These are phyloP conservation scores for Rhizopus microsporus DNA, from an alignment of 371 early-diverging fungal species.

Conservation along the genomic window DNA sequence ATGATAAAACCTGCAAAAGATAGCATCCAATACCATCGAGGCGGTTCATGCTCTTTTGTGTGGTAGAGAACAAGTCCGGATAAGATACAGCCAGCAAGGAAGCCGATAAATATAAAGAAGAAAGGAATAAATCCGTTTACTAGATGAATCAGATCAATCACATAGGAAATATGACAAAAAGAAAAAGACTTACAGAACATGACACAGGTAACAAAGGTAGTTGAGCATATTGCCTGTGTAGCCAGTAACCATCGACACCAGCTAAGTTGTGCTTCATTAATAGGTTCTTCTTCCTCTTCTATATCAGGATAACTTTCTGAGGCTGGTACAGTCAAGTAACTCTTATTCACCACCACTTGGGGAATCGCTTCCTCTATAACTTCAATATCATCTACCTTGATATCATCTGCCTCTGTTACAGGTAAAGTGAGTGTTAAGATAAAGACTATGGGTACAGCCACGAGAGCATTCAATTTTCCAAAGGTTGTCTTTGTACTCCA, in stretches of 20 bases:
- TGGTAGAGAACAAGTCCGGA: conserved; percentile 15
- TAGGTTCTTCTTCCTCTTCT: conserved; percentile 7
- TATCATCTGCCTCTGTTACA: conserved; percentile 55
- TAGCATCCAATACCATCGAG: conserved; percentile 47
- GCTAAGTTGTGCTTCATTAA: neutral
- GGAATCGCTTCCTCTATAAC: conserved; percentile 4
- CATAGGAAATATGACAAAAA: conserved; percentile 1
- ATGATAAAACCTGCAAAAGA: conserved; percentile 72
- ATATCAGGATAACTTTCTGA: conserved; percentile 16
- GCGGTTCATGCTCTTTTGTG: conserved; percentile 32
- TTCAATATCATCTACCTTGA: conserved; percentile 41
- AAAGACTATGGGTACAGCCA: conserved; percentile 59
- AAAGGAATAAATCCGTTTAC: conserved; percentile 21
- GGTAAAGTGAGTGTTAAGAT: conserved; percentile 62
- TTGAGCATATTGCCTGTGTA: conserved; percentile 39
- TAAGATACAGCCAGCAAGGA: conserved; percentile 34
- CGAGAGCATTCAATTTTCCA: conserved; percentile 56
- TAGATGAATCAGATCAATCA: conserved; percentile 1
- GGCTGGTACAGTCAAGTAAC: conserved; percentile 23
- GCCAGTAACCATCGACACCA: conserved; percentile 53
- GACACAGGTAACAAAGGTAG: conserved; percentile 41
- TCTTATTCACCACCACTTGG: conserved; percentile 5
- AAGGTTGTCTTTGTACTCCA: conserved; percentile 54
- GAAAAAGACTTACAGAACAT: conserved; percentile 35
- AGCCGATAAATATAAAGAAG: conserved; percentile 15